phyloP scores from a whole-genome alignment of 2,329 filamentous ascomycete genomes.

The Endothia cerciana region DNA sequence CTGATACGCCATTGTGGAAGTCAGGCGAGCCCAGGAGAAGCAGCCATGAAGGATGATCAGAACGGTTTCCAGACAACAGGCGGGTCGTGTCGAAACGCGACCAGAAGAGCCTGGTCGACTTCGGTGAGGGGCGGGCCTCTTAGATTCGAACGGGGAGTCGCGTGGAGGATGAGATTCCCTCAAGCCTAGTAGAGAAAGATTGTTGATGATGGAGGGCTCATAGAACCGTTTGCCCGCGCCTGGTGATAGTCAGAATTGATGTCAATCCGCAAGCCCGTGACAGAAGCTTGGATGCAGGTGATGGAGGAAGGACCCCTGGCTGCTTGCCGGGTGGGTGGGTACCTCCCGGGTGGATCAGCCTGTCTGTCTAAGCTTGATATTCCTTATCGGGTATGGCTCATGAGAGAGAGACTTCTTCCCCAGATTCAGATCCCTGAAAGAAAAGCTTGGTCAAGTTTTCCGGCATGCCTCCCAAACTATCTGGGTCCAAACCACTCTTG shows the following conservation, averaged over 20 bases:
- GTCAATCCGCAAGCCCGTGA: conserved; percentile 12
- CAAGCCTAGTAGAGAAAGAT: background rate
- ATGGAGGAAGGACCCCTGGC: conserved; percentile 22
- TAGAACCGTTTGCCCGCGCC: conserved; percentile 6
- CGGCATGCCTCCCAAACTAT: background rate
- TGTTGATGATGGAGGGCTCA: background rate
- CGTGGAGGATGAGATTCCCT: background rate
- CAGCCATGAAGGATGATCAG: conserved; percentile 24
- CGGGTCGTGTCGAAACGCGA: conserved; percentile 5
- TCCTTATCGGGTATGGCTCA: conserved; percentile 16
- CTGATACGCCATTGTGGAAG: conserved; percentile 39
- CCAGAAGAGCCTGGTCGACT: conserved; percentile 16
- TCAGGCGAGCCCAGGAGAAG: conserved; percentile 36
- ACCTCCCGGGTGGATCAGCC: conserved; percentile 8
- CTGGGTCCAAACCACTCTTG: conserved; percentile 7
- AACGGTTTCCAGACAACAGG: conserved; percentile 15
- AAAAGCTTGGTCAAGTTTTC: conserved; percentile 17
- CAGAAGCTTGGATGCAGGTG: conserved; percentile 19
- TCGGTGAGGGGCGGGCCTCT: conserved; percentile 10
- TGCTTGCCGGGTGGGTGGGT: conserved; percentile 25
- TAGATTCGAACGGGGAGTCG: conserved; percentile 8
- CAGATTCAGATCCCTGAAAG: conserved; percentile 19
- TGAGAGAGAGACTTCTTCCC: conserved; percentile 19
- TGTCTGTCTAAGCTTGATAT: background rate
- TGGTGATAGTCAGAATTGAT: conserved; percentile 11